Percentiles rank a stretch among this genome's conserved stretches.
phyloP scores from a whole-genome alignment of 2,329 filamentous ascomycete genomes.

The Tolypocladium sp. region DNA sequence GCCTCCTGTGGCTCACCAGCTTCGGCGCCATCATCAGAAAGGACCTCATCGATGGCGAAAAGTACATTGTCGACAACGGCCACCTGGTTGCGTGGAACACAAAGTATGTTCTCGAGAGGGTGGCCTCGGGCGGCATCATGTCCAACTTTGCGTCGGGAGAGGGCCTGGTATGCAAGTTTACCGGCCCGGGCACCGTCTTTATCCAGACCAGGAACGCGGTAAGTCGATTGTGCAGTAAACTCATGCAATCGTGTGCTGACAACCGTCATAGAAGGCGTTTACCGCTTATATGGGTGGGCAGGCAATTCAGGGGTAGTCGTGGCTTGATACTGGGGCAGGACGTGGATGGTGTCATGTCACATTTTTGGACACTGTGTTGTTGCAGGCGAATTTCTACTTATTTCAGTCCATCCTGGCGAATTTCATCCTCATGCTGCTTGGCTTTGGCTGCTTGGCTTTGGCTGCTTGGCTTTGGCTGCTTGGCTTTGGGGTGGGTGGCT shows the following conservation, averaged over 20 bases:
- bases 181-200: conserved; percentile 82
- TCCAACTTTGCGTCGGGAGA: conserved; percentile 75
- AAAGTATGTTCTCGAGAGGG: conserved; percentile 83
- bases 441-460: too few relatives aligned
- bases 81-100: conserved; percentile 96
- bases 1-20: conserved; percentile 81
- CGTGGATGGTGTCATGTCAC: not conserved
- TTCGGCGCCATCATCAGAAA: conserved; percentile 94
- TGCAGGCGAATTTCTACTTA: not conserved
- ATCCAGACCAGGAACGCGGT: conserved; percentile 84
- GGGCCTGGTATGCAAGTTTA: conserved; percentile 90
- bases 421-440: not conserved
- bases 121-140: conserved; percentile 86
- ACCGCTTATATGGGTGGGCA: conserved; percentile 42
- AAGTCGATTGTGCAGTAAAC: conserved; percentile 18
- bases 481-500: not conserved
- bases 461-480: too few relatives aligned
- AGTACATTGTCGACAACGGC: conserved; percentile 87
- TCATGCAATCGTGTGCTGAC: not conserved
- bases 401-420: not conserved
- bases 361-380: not conserved
- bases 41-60: conserved; percentile 66
- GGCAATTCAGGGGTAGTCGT: conserved; percentile 19
- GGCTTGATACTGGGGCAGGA: not conserved
- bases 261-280: conserved; percentile 35